Base-by-base conservation (phyloP, 768 basidiomycete species). In the Coprinopsis marcescibilis region DNA sequence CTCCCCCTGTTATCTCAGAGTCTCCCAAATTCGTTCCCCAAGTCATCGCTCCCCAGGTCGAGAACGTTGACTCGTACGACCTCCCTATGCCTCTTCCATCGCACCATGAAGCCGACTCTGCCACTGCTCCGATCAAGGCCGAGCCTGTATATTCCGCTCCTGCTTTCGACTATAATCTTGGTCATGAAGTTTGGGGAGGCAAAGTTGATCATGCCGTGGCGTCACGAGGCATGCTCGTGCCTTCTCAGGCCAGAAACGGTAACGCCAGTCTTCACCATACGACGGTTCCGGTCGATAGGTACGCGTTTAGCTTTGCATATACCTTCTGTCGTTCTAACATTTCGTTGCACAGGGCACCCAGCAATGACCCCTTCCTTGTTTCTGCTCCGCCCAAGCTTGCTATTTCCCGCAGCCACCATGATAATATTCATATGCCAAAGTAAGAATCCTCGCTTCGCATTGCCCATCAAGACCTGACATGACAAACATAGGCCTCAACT, bases 361-460 rank as follows among this genome's bases (percentile, higher is more conserved):
- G 6, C 13, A 23, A 33, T 11, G 46, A 48, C 19, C 42, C 51
- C 23, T 48, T 48, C 41, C 25, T 41, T 12, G 35, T 34, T 3
- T 49, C 45, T n/a, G 21, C 58, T n/a, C 50, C 44, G 11, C 63
- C 62, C 4, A 54, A 46, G 33, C 61, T 67, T 21, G 52, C 5
- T 10, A 45, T 17, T n/a, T 5, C 27, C 13, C 30, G 21, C 24
- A 15, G 54, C 55, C 14, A 56, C 14, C 33, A 53, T 2, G 55
- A 56, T 2, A 44, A 25, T 4, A 33, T 50, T 14, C 43, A 45
- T 12, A 64, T 68, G 46, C 64, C 65, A 30, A 53, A 63, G 68
- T 72, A 60, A 4, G 66, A 60, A 32, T 43, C 30, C 40, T 40
- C 23, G 15, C 2, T 23, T 51, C 4, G 27, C 1, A n/a, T 19